Evolutionary conservation across 805 yeast species (phyloP), one percentile per base, ranked within the genome.

Genomic region (Geotrichum ghanense): DNA sequence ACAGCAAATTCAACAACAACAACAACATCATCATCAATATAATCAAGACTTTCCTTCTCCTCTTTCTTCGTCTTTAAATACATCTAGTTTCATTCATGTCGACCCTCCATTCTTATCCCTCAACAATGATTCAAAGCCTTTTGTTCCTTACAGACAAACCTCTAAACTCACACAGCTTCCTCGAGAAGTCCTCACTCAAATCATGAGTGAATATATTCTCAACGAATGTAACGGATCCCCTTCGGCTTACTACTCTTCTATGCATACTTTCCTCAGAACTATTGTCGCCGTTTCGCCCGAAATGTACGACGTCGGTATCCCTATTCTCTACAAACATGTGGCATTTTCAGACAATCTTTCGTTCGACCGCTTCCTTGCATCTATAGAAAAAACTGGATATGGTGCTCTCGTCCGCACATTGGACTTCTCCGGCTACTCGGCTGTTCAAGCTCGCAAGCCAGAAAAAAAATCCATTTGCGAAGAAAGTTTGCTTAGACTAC

Each of bases 391-490:
- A 82, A 16, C 74, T 71, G 63, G 62, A 14, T 60, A 59, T 44
- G 65, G 65, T 16, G 54, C 51, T 50, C 75, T 74, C 52, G 90
- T 85, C 19, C 78, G 79, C 54, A 78, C 81, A 45, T 74, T 89
- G 55, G 96, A 88, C 66, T 89, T 88, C 56, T 83, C 84, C 57
- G 90, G 84, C 54, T 82, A 88, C 63, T 87, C 96, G 1, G 81
- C 90, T 0, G 79, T 89, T 43, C 83, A 96, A 0, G 86, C 84
- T 9, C 74, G 81, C 54, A 89, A 84, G 65, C 81, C 77, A 62
- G 94, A 84, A 63, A 88, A 88, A 55, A 94, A 88, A 63, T 84
- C 85, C 84, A 86, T 88, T 37, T 88, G 95, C 0, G 71, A 81
- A 37, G 66, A 68, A 22, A 88, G 95, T 2, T 78, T 88, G 21